Base-by-base conservation (phyloP, 495 filamentous ascomycete species). In the Xylaria grammica region DNA sequence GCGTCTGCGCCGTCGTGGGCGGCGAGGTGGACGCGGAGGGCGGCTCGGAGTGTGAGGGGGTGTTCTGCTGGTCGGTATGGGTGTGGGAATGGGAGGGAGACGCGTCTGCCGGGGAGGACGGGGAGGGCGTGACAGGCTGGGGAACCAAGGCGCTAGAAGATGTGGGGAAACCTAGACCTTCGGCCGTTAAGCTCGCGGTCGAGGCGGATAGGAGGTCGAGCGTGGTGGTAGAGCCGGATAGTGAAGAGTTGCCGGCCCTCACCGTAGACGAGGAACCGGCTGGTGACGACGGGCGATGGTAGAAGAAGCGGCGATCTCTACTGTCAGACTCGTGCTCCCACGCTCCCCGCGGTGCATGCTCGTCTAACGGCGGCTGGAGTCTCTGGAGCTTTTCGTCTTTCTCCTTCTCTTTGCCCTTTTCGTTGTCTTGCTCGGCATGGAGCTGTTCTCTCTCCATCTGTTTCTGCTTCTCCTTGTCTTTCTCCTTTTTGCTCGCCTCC, bases 31-130 rank as follows among this genome's bases (percentile, higher is more conserved):
- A 58, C 4, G 51, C 30, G 44, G 69, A 53, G 26, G 55, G 62
- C 19, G 69, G 67, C 24, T 69, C 68, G 60, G 65, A 69, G 55
- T 67, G 63, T 19, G 70, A 67, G 8, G 69, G 71, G n/a, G 70
- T 63, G 36, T 68, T 7, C 0, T 49, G 48, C 42, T 50, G 32
- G 67, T 26, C 69, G 69, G 65, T 59, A 70, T 46, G 73, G 65
- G 65, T 52, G 70, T 45, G 76, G 66, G 15, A 56, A 60, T 26
- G 73, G 66, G 4, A 30, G 50, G 49, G 66, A 67, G 40, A 64
- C 20, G 53, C 1, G 1, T 57, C 62, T 19, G 24, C 30, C 19
- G 51, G 19, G 19, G 60, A 44, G 20, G 36, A 44, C 9, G 53
- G 48, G 26, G 60, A 29, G 27, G 60, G 40, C 8, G 42, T 34